A percentile compares a stretch with the other conserved stretches of the same genome.
Conservation (phyloP, 2,329 filamentous ascomycete species). For the Teratosphaeria nubilosa region DNA sequence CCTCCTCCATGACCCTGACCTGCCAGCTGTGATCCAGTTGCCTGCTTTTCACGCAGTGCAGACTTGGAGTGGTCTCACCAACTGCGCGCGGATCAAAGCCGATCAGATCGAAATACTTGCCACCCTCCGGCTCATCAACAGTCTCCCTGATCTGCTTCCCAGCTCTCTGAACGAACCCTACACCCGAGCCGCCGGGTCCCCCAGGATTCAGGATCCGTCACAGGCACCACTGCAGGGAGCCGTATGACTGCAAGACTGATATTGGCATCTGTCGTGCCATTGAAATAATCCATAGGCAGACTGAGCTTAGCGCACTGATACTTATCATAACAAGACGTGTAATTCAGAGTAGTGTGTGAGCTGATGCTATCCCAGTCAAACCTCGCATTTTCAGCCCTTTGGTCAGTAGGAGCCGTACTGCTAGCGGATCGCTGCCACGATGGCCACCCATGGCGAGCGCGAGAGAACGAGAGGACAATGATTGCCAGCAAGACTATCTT, state of each 20-base stretch:
- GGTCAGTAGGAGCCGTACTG: background rate
- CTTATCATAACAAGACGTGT: slow-evolving; percentile 30
- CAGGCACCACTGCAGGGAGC: slow-evolving; percentile 32
- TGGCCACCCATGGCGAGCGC: background rate
- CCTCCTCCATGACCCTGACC: slow-evolving; percentile 26
- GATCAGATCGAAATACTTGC: slow-evolving; percentile 33
- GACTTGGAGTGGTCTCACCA: background rate
- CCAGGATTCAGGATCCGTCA: slow-evolving; percentile 38
- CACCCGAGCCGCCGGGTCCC: slow-evolving; percentile 34
- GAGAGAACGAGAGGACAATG: background rate
- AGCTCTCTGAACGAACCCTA: slow-evolving; percentile 18
- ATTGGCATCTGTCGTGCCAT: slow-evolving; percentile 23
- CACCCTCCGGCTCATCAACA: slow-evolving; percentile 12
- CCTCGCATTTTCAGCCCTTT: background rate
- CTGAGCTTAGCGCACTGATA: slow-evolving; percentile 41
- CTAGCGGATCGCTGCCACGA: background rate
- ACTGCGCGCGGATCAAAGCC: slow-evolving; percentile 35
- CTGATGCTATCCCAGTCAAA: slow-evolving; percentile 10
- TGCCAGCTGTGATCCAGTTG: slow-evolving; percentile 27
- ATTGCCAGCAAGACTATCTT: background rate
- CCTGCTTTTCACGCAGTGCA: background rate
- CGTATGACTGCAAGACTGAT: slow-evolving; percentile 38
- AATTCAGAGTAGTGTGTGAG: slow-evolving; percentile 6
- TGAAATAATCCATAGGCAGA: slow-evolving; percentile 39
- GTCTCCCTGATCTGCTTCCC: slow-evolving; percentile 13